phyloP scores from a whole-genome alignment of 371 early-diverging fungal species.

The Umbelopsis sp. region DNA sequence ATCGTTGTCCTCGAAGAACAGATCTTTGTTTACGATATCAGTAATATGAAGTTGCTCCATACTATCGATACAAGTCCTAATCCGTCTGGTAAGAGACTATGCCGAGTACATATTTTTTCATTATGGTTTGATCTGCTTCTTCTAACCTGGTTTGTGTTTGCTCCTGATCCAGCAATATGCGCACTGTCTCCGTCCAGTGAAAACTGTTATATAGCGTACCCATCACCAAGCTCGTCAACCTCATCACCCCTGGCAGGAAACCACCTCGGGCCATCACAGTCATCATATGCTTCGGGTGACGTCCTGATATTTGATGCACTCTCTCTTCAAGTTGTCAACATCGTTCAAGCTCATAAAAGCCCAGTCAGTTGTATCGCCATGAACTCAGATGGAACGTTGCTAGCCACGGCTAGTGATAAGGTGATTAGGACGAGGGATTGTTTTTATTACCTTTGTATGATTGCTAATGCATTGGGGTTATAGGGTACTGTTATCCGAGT shows the following conservation, averaged over 20 bases:
- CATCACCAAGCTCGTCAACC: slow-evolving; percentile 63
- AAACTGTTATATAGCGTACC: slow-evolving; percentile 93
- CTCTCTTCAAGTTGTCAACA: slow-evolving; percentile 82
- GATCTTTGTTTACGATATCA: slow-evolving; percentile 91
- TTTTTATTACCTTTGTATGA: too few relatives aligned
- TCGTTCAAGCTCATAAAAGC: slow-evolving; percentile 93
- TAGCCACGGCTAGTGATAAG: slow-evolving; percentile 97
- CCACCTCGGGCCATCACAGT: slow-evolving; percentile 29
- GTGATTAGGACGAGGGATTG: slow-evolving; percentile 35
- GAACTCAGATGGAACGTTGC: slow-evolving; percentile 86
- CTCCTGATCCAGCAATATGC: slow-evolving; percentile 69
- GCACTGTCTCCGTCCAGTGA: slow-evolving; percentile 93
- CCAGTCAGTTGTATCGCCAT: slow-evolving; percentile 83
- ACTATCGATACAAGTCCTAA: slow-evolving; percentile 94
- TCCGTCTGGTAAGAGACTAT: slow-evolving; percentile 68
- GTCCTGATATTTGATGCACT: slow-evolving; percentile 89
- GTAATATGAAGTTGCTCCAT: slow-evolving; percentile 95
- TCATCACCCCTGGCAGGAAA: slow-evolving; percentile 46
- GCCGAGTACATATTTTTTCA: not conserved
- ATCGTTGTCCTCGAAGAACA: slow-evolving; percentile 93
- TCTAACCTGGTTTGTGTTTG: not conserved
- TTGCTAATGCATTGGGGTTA: not conserved
- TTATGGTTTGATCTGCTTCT: not conserved
- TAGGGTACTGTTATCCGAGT: slow-evolving; percentile 97
- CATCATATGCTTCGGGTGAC: slow-evolving; percentile 69